Base-by-base conservation (phyloP, 129 eudicot genomes). In the Artemisia annua region DNA sequence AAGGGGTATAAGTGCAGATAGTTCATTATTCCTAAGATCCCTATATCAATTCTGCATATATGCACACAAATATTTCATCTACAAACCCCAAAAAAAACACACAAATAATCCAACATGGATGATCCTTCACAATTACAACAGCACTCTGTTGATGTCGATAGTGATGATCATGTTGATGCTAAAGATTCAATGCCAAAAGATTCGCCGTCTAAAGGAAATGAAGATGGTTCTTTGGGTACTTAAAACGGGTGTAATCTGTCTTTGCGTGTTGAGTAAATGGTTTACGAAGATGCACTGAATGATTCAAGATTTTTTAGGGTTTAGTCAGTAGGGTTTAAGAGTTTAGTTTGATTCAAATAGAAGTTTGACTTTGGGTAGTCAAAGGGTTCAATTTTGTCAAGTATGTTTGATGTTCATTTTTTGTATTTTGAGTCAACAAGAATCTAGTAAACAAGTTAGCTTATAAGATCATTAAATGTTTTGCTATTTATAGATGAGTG, bases 321-420 rank as follows among this genome's bases (percentile, higher is more conserved):
- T 4, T 30, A 30, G 35, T 30, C 35, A 20, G 56, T 48, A 61
- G 77, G 77, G 77, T 49, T 60, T 22, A 15, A 26, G n/a, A 11
- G n/a, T 11, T 72, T 48, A 28, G 51, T 51, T 49, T 62, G 32
- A 50, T 17, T 48, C 4, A 64, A 32, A 56, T 26, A 50, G 53
- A 73, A 50, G 7, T 73, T 73, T 73, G 78, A 64, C 62, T 73
- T 73, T 32, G 24, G 63, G 59, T 59, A 60, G 77, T 72, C 69
- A 60, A 72, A 48, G 24, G 15, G 30, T 72, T 60, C 13, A 60
- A 39, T 72, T 60, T 48, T 63, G 70, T 14, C 51, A 19, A 30
- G 20, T 13, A 0, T 62, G 53, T 17, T 61, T 73, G 51, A 26
- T 48, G 50, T 62, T 32, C 55, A 6, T 46, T 14, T 7, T 44